Evolutionary conservation across 2,329 filamentous ascomycete species (phyloP), one percentile per base, ranked within the genome.

Genomic region (Colletotrichum eremochloae): DNA sequence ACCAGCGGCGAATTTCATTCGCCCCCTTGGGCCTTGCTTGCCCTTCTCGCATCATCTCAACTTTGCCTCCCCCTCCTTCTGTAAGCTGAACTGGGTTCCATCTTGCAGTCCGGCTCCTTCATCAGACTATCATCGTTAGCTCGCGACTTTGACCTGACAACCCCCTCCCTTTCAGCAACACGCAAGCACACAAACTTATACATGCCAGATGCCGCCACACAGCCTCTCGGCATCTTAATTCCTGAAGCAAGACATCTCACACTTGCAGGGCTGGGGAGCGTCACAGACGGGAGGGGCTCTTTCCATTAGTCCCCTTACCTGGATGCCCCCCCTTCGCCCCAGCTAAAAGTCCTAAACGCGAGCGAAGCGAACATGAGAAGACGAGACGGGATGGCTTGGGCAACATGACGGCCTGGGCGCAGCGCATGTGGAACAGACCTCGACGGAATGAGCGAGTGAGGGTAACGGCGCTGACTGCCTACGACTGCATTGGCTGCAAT

Each of bases 271-370:
- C 61, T 61, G 60, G 66, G 69, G 60, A 56, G n/a, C 66, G 66
- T 69, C 67, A 53, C 65, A 72, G 66, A 63, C 38, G 15, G 53
- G 64, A 71, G 68, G 64, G 64, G 57, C 56, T 40, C 56, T 56
- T 63, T 67, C 46, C 55, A 31, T 33, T 48, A n/a, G 7, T 12
- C 52, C 38, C 52, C 42, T 38, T 53, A 44, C 42, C n/a, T 61
- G 15, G 15, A 20, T 6, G 36, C 9, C 36, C 36, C 40, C 8
- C 44, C 9, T 9, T 9, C 40, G 2, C 44, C 44, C 14, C 62
- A 52, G 36, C 46, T 20, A 50, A 63, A 40, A 52, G 44, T 52
- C 33, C 60, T 44, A 63, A 50, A 63, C 60, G 44, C 33, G 33
- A 68, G 15, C 62, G 48, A 62, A 63, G 57, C 58, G 11, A 50